Evolutionary conservation across 331 rosid species (phyloP), one percentile per base, ranked within the genome.

Genomic region (Phaseolus coccineus): DNA sequence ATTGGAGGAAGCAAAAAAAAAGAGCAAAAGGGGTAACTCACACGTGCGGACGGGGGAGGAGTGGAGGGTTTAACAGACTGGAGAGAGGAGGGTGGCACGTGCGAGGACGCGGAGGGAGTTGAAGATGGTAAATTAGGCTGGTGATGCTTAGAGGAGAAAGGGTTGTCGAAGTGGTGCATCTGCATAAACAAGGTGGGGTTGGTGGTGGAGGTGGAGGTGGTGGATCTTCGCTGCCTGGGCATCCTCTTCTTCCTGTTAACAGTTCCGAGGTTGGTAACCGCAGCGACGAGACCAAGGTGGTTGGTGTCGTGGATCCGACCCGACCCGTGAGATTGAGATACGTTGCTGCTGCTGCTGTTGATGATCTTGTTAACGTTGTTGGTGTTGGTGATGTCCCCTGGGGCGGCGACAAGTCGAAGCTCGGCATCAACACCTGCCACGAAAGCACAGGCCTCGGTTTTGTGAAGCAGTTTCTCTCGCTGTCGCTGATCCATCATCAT

Each of bases 161-260:
- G 3, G 3, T 39, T 19, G 71, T 16, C 74, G 79, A 48, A 4
- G 19, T 8, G 51, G 53, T 76, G 30, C 33, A 55, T 40, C 42
- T 24, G 35, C 19, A 37, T 31, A 4, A 33, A 3, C 6, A 16
- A 33, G n/a, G 24, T 2, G 13, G 69, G 69, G 69, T 33, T 3
- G 16, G 15, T 53, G n/a, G 10, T 13, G 75, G 89, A 16, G 83
- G 87, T 75, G 39, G 27, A 14, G 74, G 89, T 9, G 80, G 88
- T 78, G 42, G 92, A 80, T 6, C 97, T 83, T 69, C 98, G 80
- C 64, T 84, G 91, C 10, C 98, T 77, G 0, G 91, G 80, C 94
- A 90, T 88, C 59, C 97, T 82, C 56, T 91, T 94, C 88, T 87
- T 91, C 90, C 92, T 73, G 0, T 77, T 87, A 22, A 94, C 84